These are phyloP conservation scores for Yarrowia yakushimensis DNA, from an alignment of 805 yeast genomes.

Conservation along the genomic window DNA sequence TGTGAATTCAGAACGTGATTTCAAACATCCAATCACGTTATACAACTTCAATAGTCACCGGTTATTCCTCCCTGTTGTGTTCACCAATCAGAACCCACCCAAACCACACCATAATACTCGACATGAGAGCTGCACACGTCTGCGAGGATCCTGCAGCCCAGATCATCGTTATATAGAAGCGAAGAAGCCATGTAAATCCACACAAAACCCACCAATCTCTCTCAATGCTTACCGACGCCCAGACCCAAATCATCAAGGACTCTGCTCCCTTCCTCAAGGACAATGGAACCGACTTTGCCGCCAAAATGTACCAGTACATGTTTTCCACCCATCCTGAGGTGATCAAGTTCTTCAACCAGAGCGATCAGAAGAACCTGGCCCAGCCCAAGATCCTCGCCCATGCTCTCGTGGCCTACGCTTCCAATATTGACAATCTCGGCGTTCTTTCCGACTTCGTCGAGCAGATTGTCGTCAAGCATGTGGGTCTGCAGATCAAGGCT, in stretches of 20 bases:
- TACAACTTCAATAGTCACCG: too few species aligned
- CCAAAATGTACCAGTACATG: constrained; percentile 55
- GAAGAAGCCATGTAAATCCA: too few species aligned
- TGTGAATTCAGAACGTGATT: too few species aligned
- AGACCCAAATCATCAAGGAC: constrained; percentile 31
- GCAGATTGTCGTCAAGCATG: constrained; percentile 62
- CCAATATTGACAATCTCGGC: constrained; percentile 56
- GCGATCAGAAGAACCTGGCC: constrained; percentile 47
- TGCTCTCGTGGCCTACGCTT: constrained; percentile 59
- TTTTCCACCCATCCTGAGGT: constrained; percentile 52
- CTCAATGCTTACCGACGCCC: constrained; percentile 26
- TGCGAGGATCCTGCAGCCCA: too few species aligned
- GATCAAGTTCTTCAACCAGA: constrained; percentile 55
- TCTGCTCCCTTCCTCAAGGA: constrained; percentile 53
- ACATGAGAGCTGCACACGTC: too few species aligned
- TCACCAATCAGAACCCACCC: too few species aligned
- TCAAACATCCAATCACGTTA: too few species aligned
- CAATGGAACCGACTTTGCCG: constrained; percentile 54
- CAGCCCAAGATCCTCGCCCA: constrained; percentile 66
- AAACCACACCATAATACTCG: too few species aligned
- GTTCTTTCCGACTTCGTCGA: constrained; percentile 53
- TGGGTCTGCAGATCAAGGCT: constrained; percentile 57
- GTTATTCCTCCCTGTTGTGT: too few species aligned
- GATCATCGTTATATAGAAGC: too few species aligned
- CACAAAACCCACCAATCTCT: too few species aligned